Percentiles rank a stretch among this genome's conserved stretches.
Conservation (phyloP, 1,284 basidiomycete species). For the Rhodofomes roseus region DNA sequence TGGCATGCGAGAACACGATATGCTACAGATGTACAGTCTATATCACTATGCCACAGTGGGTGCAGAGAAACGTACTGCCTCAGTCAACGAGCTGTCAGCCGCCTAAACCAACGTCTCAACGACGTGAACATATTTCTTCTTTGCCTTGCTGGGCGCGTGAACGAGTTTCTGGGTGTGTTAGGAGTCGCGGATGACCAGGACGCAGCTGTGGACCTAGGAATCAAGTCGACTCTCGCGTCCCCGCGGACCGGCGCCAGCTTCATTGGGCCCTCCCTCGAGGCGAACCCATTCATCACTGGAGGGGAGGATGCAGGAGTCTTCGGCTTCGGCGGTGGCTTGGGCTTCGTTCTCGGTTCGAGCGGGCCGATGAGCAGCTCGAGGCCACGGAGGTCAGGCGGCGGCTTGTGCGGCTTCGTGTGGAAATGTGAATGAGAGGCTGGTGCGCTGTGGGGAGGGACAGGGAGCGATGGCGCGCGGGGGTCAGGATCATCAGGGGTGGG, state of each 20-base stretch:
- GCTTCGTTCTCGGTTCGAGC: slow-evolving; percentile 1
- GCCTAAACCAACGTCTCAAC: slow-evolving; percentile 8
- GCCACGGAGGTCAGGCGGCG: neutral
- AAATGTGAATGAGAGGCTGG: neutral
- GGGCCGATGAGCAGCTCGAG: slow-evolving; percentile 7
- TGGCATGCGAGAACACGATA: neutral
- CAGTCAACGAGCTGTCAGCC: slow-evolving; percentile 5
- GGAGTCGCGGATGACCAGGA: neutral
- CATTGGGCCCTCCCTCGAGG: neutral
- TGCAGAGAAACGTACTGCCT: neutral
- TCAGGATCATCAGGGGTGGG: neutral
- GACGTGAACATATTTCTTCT: slow-evolving; percentile 1
- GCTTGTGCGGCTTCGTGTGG: neutral
- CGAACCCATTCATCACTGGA: neutral
- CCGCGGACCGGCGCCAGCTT: neutral
- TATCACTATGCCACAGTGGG: neutral
- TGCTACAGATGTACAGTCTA: neutral
- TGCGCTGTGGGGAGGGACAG: neutral
- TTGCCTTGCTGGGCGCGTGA: neutral
- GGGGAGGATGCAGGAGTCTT: neutral
- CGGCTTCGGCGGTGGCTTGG: slow-evolving; percentile 1
- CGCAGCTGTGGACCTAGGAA: neutral
- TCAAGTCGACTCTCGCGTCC: neutral
- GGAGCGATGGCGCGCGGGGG: neutral
- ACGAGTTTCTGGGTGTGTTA: neutral